Evolutionary conservation across 148 eudicot genomes (phyloP), one percentile per base, ranked within the genome.

Genomic region (Nepenthes mirabilis): DNA sequence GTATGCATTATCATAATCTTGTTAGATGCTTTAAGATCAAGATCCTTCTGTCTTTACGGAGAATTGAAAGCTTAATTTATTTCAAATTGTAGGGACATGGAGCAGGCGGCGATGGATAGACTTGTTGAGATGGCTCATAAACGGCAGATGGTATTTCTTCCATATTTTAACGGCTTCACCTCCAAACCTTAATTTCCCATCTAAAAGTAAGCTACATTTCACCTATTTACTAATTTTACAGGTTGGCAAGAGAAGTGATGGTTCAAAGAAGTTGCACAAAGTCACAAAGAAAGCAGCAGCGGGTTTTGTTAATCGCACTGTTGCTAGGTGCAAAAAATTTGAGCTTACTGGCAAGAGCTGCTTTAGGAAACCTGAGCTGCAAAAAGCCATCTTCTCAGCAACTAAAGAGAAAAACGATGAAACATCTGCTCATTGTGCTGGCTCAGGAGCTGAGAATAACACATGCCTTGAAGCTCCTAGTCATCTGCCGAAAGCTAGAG

Each of bases 111-210:
- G 37, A 73, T 80, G 83, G 71, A 80, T 54, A 70, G 75, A 59
- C 62, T 80, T 60, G 54, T 80, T 65, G 77, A 76, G 57, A 80
- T 80, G 83, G 83, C 83, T 63, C 76, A 80, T 67, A 80, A 74
- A 62, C 61, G 74, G 59, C 75, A 75, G 60, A 79, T 80, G 80
- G 83, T 80, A 78, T 53, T n/a, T 0, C 54, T 33, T 36, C 51
- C 12, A 40, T 8, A 40, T 40, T 40, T 10, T 49, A 49, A 49
- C 11, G 52, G 10, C 11, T 49, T 10, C 14, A 5, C 11, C 3
- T 10, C 14, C 52, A 5, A 6, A 49, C 11, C 52, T 49, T 23
- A 11, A 12, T 49, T 6, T 1, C 13, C 52, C 13, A 49, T 11
- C 14, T 49, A 12, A 6, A 10, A 5, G 3, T 49, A 33, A 33